Evolutionary conservation across 129 eudicot species (phyloP), one percentile per base, ranked within the genome.

Genomic region (Arctium minus): DNA sequence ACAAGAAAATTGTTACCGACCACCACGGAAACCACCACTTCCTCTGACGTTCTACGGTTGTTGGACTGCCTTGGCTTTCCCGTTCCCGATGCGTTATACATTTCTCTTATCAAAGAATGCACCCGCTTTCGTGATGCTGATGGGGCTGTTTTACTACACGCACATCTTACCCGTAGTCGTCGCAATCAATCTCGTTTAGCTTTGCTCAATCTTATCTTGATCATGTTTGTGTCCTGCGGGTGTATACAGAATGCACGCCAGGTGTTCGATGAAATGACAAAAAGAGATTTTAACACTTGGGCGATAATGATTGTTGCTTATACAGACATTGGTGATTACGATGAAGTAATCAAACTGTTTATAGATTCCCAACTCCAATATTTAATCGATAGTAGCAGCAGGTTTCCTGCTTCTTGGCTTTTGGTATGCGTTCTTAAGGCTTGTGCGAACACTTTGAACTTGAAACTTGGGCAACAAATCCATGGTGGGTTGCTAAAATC

Each of bases 381-480:
- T 22, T 29, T 77, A 13, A 69, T 69, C 6, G 82, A 67, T 33
- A 67, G 48, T 35, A 71, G 64, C 10, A 68, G 50, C 35, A 78
- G 53, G 18, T 82, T 88, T 46, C 90, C 92, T 31, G 88, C 85
- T 77, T 89, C 93, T 62, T 93, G 96, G 92, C 77, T 95, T 31
- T 38, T 91, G 73, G 94, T 91, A 18, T 95, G 93, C 72, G 88
- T 88, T 75, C 94, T 92, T n/a, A 87, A 91, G 77, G 96, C 97
- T 2, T 92, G 97, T 82, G 85, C 82, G 0, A 64, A 50, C 6
- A 87, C 88, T 3, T 38, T 60, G 79, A 83, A 89, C 71, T 75
- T 92, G 75, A 81, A 85, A 65, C 87, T 92, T 82, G 97, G 97
- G 72, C 86, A 83, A 72, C 91, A 91, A 77, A 82, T 92, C 44